Percentiles rank a stretch among this genome's conserved stretches.
phyloP scores from a whole-genome alignment of 2,329 filamentous ascomycete genomes.

The Phialocephala sp. region DNA sequence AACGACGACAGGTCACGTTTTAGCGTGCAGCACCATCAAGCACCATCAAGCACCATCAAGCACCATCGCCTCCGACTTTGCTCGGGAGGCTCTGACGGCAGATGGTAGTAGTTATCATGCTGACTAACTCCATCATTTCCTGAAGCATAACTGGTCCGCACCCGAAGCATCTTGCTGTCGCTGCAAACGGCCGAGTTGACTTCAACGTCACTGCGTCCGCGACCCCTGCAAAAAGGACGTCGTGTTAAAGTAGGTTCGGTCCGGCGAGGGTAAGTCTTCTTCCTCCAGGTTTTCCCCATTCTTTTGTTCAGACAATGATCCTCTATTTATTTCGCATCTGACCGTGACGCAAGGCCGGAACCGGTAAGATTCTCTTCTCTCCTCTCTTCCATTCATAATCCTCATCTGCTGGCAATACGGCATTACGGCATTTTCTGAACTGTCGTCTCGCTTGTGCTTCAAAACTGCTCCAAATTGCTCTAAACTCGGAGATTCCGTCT shows the following conservation, averaged over 20 bases:
- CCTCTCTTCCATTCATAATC: background rate
- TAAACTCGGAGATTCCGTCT: background rate
- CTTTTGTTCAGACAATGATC: background rate
- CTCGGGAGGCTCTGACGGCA: slow-evolving; percentile 2
- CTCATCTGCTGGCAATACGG: background rate
- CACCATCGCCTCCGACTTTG: background rate
- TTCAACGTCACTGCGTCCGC: slow-evolving; percentile 1
- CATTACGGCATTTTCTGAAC: background rate
- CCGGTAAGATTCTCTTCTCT: background rate
- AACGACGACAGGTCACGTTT: background rate
- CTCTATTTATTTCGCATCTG: background rate
- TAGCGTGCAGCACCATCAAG: background rate
- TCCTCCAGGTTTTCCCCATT: slow-evolving; percentile 9
- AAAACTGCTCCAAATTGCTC: background rate
- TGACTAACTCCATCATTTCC: background rate
- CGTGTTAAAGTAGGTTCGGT: background rate
- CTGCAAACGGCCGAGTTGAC: background rate
- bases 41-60: too few relatives aligned
- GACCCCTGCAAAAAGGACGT: background rate
- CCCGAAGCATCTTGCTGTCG: background rate
- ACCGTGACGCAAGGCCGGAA: background rate
- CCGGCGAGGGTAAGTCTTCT: slow-evolving; percentile 1
- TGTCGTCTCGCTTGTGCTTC: background rate
- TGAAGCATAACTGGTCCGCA: background rate
- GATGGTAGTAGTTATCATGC: background rate